Evolutionary conservation across 306 rosid genomes (phyloP).

Genomic region (Cucurbita argyrosperma): DNA sequence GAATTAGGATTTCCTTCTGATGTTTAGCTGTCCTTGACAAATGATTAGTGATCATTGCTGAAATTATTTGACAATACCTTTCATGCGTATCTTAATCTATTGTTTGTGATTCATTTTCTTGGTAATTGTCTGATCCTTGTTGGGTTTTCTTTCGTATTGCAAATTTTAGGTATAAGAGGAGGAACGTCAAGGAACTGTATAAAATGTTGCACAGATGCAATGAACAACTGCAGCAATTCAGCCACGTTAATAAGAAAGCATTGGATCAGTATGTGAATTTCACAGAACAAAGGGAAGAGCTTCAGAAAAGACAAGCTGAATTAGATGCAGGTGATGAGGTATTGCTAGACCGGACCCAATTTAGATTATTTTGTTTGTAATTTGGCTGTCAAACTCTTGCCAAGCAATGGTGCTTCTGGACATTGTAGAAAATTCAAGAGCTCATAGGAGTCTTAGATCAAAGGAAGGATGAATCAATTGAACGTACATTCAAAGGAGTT

Average conservation of each 20-base stretch:
- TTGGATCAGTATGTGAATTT: constrained; percentile 92
- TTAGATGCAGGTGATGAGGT: constrained; percentile 95
- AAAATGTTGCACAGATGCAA: constrained; percentile 84
- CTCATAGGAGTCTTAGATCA: constrained; percentile 82
- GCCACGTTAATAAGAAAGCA: constrained; percentile 96
- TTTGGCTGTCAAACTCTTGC: not conserved
- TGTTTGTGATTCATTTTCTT: not conserved
- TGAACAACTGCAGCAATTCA: constrained; percentile 78
- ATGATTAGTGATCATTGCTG: not conserved
- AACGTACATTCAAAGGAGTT: constrained; percentile 96
- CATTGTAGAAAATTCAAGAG: constrained; percentile 80
- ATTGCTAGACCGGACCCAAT: constrained; percentile 3
- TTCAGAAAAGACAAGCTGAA: constrained; percentile 92
- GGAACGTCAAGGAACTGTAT: constrained; percentile 66
- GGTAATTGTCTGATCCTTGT: constrained; percentile 2
- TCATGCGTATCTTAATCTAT: not conserved
- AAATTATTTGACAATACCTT: not conserved
- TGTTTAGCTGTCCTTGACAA: not conserved
- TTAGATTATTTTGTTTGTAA: not conserved
- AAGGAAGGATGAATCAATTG: constrained; percentile 91
- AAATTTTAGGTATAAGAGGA: constrained; percentile 56
- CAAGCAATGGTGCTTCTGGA: constrained; percentile 7
- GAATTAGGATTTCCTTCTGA: not conserved
- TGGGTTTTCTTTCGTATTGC: constrained; percentile 11
- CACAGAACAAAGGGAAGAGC: constrained; percentile 94